Evolutionary conservation across 1,139 yeast species (phyloP), one percentile per base, ranked within the genome.

Genomic region (Hansenula sp.): DNA sequence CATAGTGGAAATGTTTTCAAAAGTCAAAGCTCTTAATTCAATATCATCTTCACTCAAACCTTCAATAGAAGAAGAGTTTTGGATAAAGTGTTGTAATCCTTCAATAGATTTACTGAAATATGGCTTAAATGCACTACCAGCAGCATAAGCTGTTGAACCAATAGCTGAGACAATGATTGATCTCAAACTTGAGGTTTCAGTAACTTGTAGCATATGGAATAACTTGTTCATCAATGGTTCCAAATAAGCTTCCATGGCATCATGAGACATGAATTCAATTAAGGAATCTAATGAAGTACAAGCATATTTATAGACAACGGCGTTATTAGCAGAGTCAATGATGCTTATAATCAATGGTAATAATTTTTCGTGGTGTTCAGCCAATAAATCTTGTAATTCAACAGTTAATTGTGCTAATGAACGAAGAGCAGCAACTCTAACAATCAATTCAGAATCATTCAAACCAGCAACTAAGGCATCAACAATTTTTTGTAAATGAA

Each of bases 121-220:
- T 46, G 97, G 97, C 48, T 76, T 70, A 66, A 87, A 92, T 32
- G 84, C 76, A 56, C 82, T 82, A 64, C 97, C 96, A 39, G 96
- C 81, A 42, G 98, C 95, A 57, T 83, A 89, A 31, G 98, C 98
- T 46, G 96, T 88, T 30, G 97, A 89, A 42, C 97, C 97, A 60
- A 92, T 86, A 29, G 97, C 97, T 42, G 96, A 86, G 44, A 92
- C 96, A 57, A 92, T 86, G 40, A 95, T 86, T 38, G 92, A 75
- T 68, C 85, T 87, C 60, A 92, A 76, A 36, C 84, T 75, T 29
- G 88, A 71, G 38, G 69, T 66, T 44, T 78, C 74, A 52, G 77
- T 74, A 34, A 73, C 64, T 55, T 78, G 82, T 56, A 92, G 77
- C 84, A 92, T 82, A 45, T 75, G 79, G 71, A 89, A 80, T 53